Base-by-base conservation (phyloP, 1,139 yeast species). In the Yamadazyma mexicana region DNA sequence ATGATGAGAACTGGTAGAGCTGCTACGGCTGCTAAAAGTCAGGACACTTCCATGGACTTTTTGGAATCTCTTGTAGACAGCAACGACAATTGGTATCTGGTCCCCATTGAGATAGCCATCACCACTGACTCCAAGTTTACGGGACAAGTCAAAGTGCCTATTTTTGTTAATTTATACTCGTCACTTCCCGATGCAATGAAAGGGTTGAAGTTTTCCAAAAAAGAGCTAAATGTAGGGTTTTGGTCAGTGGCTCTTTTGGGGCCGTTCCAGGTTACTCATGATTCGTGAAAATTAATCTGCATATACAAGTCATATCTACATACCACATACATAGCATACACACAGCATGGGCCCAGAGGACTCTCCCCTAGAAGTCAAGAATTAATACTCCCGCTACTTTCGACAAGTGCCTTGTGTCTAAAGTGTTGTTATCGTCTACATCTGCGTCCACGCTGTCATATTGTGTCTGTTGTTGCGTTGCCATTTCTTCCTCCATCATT, bases 371-470 rank as follows among this genome's bases (percentile, higher is more conserved):
- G 51, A 79, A 80, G 51, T 80, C 86, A 44, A 80, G 52, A n/a
- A 77, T 66, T 33, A 80, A 58, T 17, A 78, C 59, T 2, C 84
- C 85, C 2, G 82, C 78, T 11, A 79, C 62, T 24, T 73, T 73
- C 10, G 73, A 68, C 36, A 80, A 52, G 54, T 79, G 82, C 35
- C 77, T 62, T 2, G 79, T 65, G 51, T 79, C 83, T 34, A 79
- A 52, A 8, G 65, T 62, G 15, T 45, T 50, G 7, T 8, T 50
- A 12, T 41, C 42, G 1, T 40, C 43, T 9, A 35, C 44, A 10
- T 8, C 8, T 8, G 40, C 36, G 10, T 20, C 28, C 20, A 22
- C 17, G 16, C 42, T 33, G n/a, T 37, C 43, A 23, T 38, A 42
- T 22, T 44, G 47, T 2, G 49, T 45, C 4, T 40, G 39, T 15